A percentile compares a stretch with the other conserved stretches of the same genome.
Evolutionary conservation across 805 yeast genomes (phyloP).

Genomic region (Phaffomyces thermotolerans): DNA sequence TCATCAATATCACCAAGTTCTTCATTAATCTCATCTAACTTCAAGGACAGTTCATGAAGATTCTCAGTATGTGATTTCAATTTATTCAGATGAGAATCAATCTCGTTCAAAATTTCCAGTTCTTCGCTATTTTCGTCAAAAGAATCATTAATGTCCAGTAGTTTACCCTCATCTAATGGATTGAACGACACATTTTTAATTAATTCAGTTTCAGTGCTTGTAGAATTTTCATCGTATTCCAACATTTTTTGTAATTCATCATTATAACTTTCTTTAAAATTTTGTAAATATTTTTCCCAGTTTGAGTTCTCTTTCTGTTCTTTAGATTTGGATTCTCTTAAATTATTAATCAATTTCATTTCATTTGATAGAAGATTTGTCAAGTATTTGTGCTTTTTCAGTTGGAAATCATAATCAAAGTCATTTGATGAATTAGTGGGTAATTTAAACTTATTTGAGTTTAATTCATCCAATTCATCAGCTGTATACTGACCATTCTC

Average conservation of each 20-base stretch:
- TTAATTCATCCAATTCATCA: not conserved
- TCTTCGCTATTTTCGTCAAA: slow-evolving; percentile 1
- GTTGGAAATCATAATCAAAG: slow-evolving; percentile 17
- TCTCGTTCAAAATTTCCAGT: slow-evolving; percentile 7
- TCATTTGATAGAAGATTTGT: slow-evolving; percentile 16
- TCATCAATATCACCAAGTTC: not conserved
- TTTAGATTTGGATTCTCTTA: slow-evolving; percentile 8
- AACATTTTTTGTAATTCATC: not conserved
- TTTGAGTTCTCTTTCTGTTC: slow-evolving; percentile 10
- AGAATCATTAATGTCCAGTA: no score
- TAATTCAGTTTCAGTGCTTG: not conserved
- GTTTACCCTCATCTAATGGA: no score
- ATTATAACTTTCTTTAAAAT: slow-evolving; percentile 9
- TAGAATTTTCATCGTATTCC: slow-evolving; percentile 3
- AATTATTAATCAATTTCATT: slow-evolving; percentile 9
- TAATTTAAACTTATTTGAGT: slow-evolving; percentile 5
- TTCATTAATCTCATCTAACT: slow-evolving; percentile 7
- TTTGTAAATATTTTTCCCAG: slow-evolving; percentile 7
- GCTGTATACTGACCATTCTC: not conserved
- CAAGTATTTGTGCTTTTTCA: slow-evolving; percentile 12
- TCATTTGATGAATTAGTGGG: slow-evolving; percentile 13
- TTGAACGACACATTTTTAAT: no score
- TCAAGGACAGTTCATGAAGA: slow-evolving; percentile 7
- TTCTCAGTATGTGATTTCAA: slow-evolving; percentile 9
- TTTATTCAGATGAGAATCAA: slow-evolving; percentile 12